Evolutionary conservation across 2,329 filamentous ascomycete genomes (phyloP).

Genomic region (Calycina marina): DNA sequence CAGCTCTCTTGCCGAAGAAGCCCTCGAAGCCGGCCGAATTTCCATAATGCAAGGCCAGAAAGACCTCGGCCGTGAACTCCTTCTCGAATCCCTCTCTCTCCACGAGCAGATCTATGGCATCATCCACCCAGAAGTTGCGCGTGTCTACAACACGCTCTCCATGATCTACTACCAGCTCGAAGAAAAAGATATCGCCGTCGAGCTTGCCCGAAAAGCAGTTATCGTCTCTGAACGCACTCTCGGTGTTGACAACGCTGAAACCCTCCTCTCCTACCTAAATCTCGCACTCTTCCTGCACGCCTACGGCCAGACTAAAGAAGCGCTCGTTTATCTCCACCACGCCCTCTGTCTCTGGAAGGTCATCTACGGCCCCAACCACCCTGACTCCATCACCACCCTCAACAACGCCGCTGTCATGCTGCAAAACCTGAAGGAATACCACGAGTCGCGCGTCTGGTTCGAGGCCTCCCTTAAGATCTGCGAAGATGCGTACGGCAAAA

Average conservation of each 20-base stretch:
- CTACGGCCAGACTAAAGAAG: constrained; percentile 74
- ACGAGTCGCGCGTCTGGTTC: constrained; percentile 92
- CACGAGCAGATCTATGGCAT: constrained; percentile 99
- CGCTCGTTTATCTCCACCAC: constrained; percentile 81
- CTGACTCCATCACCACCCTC: constrained; percentile 94
- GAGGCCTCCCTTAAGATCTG: constrained; percentile 83
- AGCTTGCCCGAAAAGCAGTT: constrained; percentile 90
- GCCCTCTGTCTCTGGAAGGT: constrained; percentile 93
- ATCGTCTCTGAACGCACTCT: constrained; percentile 91
- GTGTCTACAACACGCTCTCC: constrained; percentile 86
- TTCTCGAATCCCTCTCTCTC: constrained; percentile 87
- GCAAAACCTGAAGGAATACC: constrained; percentile 85
- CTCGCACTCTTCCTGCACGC: constrained; percentile 88
- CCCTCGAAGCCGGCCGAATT: constrained; percentile 86
- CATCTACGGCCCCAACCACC: constrained; percentile 85
- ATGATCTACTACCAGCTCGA: constrained; percentile 97
- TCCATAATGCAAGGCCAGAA: constrained; percentile 92
- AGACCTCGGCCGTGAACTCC: constrained; percentile 87
- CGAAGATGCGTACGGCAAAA: constrained; percentile 75
- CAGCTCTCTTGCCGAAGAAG: constrained; percentile 85
- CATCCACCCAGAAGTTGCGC: constrained; percentile 87
- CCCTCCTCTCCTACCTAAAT: constrained; percentile 90
- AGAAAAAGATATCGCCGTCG: constrained; percentile 89
- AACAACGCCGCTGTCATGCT: constrained; percentile 99
- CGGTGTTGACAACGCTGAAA: constrained; percentile 86